phyloP scores from a whole-genome alignment of 805 yeast species.

The Saturnispora serradocipensis region DNA sequence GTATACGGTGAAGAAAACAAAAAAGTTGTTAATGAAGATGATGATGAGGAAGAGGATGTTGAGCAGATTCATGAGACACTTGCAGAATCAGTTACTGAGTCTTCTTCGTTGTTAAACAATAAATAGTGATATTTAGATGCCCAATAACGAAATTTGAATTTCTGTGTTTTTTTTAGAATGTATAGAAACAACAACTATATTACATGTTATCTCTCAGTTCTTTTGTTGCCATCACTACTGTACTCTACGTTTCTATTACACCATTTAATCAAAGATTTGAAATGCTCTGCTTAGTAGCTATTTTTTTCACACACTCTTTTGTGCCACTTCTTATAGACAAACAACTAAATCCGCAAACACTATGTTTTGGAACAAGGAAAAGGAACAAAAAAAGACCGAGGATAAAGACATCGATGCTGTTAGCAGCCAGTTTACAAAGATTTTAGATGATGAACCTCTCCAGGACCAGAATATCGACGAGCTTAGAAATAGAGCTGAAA shows the following conservation, averaged over 20 bases:
- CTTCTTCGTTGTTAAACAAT: slow-evolving; percentile 7
- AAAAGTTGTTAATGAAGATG: neutral
- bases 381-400: neutral
- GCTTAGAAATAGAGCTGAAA: slow-evolving; percentile 23
- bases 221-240: no score
- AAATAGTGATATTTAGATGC: neutral
- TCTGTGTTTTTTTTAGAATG: neutral
- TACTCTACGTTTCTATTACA: no score
- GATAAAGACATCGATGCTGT: neutral
- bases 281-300: neutral
- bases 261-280: neutral
- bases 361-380: neutral
- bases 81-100: slow-evolving; percentile 4
- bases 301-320: neutral
- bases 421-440: neutral
- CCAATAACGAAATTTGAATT: neutral
- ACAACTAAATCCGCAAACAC: neutral
- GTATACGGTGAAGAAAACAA: slow-evolving; percentile 18
- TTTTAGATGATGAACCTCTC: neutral
- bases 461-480: slow-evolving; percentile 4
- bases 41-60: slow-evolving; percentile 3
- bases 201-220: no score
- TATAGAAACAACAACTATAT: neutral
- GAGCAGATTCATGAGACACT: neutral
- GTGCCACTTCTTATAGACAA: neutral